Conservation (phyloP, 2,329 filamentous ascomycete genomes). For the Monilinia aucupariae region DNA sequence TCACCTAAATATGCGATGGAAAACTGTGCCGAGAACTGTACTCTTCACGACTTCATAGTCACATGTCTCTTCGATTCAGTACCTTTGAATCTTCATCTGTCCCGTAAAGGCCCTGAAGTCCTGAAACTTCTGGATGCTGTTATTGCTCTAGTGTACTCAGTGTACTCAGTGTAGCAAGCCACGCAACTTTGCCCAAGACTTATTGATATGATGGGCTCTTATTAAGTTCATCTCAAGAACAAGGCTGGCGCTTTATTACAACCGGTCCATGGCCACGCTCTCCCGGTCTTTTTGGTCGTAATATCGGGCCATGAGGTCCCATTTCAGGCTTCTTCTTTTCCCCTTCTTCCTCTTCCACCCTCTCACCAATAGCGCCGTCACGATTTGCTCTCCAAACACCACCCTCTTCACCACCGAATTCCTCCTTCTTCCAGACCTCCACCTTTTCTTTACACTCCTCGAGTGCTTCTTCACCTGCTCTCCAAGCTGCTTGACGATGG, state of each 20-base stretch:
- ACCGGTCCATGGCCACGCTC: conserved; percentile 33
- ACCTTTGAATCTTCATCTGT: neutral
- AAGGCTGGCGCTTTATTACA: conserved; percentile 17
- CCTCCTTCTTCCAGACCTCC: conserved; percentile 95
- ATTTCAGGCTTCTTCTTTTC: conserved; percentile 11
- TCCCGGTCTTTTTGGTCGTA: conserved; percentile 23
- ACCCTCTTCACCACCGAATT: conserved; percentile 71
- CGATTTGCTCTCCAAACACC: conserved; percentile 82
- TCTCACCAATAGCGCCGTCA: conserved; percentile 51
- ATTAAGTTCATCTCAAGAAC: neutral
- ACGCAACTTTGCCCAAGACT: neutral
- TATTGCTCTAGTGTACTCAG: no score
- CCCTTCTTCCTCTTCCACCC: conserved; percentile 19
- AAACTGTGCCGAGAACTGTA: neutral
- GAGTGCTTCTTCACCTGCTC: conserved; percentile 80
- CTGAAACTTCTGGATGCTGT: neutral
- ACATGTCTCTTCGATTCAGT: neutral
- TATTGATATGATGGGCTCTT: neutral
- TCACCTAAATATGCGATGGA: neutral
- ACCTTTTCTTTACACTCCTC: conserved; percentile 79
- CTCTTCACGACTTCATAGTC: neutral
- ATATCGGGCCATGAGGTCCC: conserved; percentile 27
- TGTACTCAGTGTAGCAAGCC: neutral
- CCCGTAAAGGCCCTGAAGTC: neutral
- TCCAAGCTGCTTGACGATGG: conserved; percentile 81